phyloP scores from a whole-genome alignment of 768 basidiomycete genomes.

The Tricholoma matsutake region DNA sequence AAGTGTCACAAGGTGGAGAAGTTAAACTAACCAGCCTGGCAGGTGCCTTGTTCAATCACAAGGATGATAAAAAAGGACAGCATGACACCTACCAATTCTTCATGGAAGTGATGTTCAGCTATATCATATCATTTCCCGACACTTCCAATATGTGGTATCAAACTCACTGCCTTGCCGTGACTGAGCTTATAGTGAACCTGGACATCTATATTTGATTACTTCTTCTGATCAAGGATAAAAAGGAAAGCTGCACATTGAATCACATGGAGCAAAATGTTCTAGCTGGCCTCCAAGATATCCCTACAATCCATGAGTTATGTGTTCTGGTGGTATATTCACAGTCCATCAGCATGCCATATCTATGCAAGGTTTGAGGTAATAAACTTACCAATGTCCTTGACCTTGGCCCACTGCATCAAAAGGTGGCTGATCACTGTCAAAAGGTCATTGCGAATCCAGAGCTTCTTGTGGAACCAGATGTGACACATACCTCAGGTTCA shows the following conservation, averaged over 20 bases:
- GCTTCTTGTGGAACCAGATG: background rate
- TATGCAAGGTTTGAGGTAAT: background rate
- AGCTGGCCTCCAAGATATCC: slow-evolving; percentile 18
- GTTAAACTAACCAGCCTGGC: slow-evolving; percentile 22
- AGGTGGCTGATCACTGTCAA: background rate
- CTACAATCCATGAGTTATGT: slow-evolving; percentile 26
- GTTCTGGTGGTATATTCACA: slow-evolving; percentile 18
- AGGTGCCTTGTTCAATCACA: slow-evolving; percentile 30
- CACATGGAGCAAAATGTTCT: slow-evolving; percentile 25
- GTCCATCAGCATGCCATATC: background rate
- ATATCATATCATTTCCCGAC: slow-evolving; percentile 27
- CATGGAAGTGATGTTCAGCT: slow-evolving; percentile 20
- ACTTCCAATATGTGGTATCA: slow-evolving; percentile 35
- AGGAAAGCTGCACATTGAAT: slow-evolving; percentile 18
- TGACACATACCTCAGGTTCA: background rate
- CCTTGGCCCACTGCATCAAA: background rate
- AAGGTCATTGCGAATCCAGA: background rate
- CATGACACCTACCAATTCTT: slow-evolving; percentile 23
- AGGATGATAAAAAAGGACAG: slow-evolving; percentile 36
- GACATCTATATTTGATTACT: slow-evolving; percentile 21
- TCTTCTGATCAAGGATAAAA: slow-evolving; percentile 21
- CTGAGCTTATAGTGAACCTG: slow-evolving; percentile 19
- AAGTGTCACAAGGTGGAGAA: slow-evolving; percentile 20
- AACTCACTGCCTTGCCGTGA: slow-evolving; percentile 24
- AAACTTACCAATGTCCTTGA: background rate